Conservation (phyloP, 129 eudicot genomes). For the Saposhnikovia divaricata region DNA sequence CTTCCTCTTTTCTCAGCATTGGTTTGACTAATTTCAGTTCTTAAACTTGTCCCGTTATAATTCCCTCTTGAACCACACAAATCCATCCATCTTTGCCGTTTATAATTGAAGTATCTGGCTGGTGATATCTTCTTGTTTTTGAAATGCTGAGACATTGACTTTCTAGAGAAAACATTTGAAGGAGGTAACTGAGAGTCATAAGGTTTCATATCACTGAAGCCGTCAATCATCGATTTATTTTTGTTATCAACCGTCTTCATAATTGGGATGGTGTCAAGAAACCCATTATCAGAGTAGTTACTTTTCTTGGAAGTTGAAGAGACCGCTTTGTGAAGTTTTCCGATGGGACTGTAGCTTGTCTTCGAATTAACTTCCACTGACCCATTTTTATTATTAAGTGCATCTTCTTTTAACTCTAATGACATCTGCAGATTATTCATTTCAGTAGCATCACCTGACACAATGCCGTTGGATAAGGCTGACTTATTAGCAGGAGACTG, state of each 20-base stretch:
- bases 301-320: constrained; percentile 20
- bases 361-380: constrained; percentile 10
- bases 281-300: constrained; percentile 25
- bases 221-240: constrained; percentile 15
- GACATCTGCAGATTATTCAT: constrained; percentile 16
- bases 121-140: constrained; percentile 54
- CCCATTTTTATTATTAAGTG: constrained; percentile 25
- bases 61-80: constrained; percentile 33
- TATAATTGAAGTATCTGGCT: constrained; percentile 43
- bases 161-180: constrained; percentile 59
- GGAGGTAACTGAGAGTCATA: constrained; percentile 77
- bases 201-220: constrained; percentile 40
- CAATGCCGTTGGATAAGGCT: constrained; percentile 10
- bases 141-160: constrained; percentile 62
- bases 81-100: constrained; percentile 42
- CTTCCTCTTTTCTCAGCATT: constrained; percentile 18
- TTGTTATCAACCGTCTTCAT: constrained; percentile 9
- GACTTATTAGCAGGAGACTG: constrained; percentile 11
- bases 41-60: constrained; percentile 27
- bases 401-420: constrained; percentile 18
- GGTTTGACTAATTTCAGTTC: constrained; percentile 6
- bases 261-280: constrained; percentile 7
- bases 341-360: constrained; percentile 9
- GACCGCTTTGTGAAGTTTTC: constrained; percentile 3
- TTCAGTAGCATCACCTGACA: constrained; percentile 21